A percentile compares a stretch with the other conserved stretches of the same genome.
Evolutionary conservation across 352 stramenopile species (phyloP).

Genomic region (Phytophthora vignae): DNA sequence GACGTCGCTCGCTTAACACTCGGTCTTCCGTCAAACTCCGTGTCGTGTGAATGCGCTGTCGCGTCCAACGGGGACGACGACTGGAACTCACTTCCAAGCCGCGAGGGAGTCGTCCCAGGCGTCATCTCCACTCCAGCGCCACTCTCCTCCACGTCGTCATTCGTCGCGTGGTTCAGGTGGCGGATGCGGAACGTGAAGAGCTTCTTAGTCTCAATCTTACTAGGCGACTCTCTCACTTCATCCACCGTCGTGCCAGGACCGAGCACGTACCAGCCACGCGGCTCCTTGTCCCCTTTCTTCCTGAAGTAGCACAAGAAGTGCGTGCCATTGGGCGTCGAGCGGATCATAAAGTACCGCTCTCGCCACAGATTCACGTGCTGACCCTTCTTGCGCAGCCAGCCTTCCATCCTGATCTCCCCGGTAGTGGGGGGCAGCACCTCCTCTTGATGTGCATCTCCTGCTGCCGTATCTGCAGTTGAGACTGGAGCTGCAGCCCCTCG

Average conservation of each 20-base stretch:
- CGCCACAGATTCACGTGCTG: constrained; percentile 89
- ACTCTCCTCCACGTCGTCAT: constrained; percentile 60
- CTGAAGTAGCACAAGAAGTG: constrained; percentile 88
- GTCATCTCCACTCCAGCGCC: constrained; percentile 29
- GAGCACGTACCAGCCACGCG: constrained; percentile 82
- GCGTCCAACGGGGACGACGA: constrained; percentile 41
- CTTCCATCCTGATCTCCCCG: constrained; percentile 87
- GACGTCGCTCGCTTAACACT: constrained; percentile 59
- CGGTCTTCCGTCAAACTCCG: constrained; percentile 49
- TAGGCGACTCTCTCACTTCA: constrained; percentile 84
- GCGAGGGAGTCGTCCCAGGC: constrained; percentile 25
- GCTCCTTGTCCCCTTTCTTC: constrained; percentile 87
- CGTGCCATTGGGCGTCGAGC: constrained; percentile 77
- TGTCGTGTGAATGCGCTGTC: constrained; percentile 35
- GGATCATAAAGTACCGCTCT: constrained; percentile 90
- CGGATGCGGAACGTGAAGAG: constrained; percentile 87
- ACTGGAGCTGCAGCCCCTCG: constrained; percentile 16
- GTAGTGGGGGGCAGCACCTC: constrained; percentile 32
- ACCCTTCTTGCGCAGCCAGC: constrained; percentile 87
- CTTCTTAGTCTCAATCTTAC: constrained; percentile 89
- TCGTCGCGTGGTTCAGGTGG: constrained; percentile 60
- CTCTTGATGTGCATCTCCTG: background rate
- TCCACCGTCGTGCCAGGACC: constrained; percentile 84
- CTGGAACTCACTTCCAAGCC: constrained; percentile 42
- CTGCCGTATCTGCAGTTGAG: constrained; percentile 11